phyloP scores from a whole-genome alignment of 345 rosid genomes.

The Lepidium sativum region DNA sequence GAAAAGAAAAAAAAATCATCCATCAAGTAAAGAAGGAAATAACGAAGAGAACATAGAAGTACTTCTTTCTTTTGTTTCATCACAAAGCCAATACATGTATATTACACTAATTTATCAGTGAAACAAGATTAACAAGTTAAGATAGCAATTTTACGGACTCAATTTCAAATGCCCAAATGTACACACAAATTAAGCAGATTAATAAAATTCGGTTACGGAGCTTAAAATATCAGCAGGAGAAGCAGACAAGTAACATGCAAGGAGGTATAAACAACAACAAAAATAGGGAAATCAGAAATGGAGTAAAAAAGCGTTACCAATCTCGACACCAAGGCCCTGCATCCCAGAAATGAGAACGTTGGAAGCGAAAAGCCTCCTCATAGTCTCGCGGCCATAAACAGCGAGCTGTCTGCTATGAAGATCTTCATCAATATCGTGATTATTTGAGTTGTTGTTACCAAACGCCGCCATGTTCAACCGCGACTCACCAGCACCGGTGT shows the following conservation, averaged over 20 bases:
- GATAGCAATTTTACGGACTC: background rate
- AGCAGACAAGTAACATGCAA: slow-evolving; percentile 13
- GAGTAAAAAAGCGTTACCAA: slow-evolving; percentile 33
- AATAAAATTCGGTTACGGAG: background rate
- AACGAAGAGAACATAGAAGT: background rate
- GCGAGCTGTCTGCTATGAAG: slow-evolving; percentile 82
- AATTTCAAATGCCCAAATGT: background rate
- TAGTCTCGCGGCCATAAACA: slow-evolving; percentile 66
- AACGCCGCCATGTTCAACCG: slow-evolving; percentile 25
- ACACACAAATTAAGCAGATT: slow-evolving; percentile 1
- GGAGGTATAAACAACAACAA: background rate
- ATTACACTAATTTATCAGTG: background rate
- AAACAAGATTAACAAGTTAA: background rate
- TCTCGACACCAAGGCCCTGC: slow-evolving; percentile 71
- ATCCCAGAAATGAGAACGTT: slow-evolving; percentile 58
- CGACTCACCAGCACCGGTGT: slow-evolving; percentile 3
- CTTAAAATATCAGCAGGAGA: background rate
- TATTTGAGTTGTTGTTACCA: slow-evolving; percentile 24
- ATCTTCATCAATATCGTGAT: slow-evolving; percentile 60
- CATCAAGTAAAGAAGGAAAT: background rate
- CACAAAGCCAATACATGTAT: background rate
- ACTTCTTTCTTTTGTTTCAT: background rate
- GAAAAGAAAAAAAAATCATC: background rate
- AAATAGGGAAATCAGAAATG: background rate
- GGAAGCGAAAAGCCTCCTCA: slow-evolving; percentile 63